Percentiles rank a stretch among this genome's conserved stretches.
Conservation (phyloP, 495 filamentous ascomycete species). For the Astrothelium subdiscretum region DNA sequence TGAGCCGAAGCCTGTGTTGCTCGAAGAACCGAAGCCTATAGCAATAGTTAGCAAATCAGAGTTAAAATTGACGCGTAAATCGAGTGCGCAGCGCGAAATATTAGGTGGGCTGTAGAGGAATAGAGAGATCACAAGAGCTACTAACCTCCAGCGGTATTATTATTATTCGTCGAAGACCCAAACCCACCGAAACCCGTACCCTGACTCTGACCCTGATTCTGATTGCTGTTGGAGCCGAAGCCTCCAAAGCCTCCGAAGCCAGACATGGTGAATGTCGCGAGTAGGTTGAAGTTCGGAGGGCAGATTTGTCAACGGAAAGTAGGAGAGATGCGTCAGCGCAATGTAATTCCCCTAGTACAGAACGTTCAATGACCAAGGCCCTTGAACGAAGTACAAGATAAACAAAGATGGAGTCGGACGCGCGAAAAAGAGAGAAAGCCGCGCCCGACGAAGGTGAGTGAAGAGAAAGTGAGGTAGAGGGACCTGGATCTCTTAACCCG, state of each 20-base stretch:
- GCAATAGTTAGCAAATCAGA: constrained; percentile 19
- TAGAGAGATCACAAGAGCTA: constrained; percentile 1
- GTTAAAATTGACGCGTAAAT: constrained; percentile 23
- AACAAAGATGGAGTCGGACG: too few species aligned
- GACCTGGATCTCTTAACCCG: too few species aligned
- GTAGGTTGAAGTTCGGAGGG: too few species aligned
- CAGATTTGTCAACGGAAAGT: too few species aligned
- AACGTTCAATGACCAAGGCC: too few species aligned
- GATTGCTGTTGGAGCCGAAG: constrained; percentile 45
- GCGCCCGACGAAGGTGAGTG: too few species aligned
- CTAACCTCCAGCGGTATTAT: constrained; percentile 4
- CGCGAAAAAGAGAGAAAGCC: too few species aligned
- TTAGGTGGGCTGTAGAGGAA: too few species aligned
- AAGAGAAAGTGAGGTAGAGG: too few species aligned
- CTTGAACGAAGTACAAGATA: too few species aligned
- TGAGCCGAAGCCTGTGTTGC: constrained; percentile 27
- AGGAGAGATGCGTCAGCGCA: too few species aligned
- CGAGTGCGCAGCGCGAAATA: constrained; percentile 12
- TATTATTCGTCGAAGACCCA: constrained; percentile 16
- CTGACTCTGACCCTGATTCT: constrained; percentile 25
- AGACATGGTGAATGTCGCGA: neutral
- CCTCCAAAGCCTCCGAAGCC: constrained; percentile 26
- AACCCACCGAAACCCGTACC: constrained; percentile 20
- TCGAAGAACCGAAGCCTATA: constrained; percentile 50
- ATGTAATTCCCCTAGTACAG: too few species aligned